A percentile compares a stretch with the other conserved stretches of the same genome.
phyloP scores from a whole-genome alignment of 257 asterid species.

The Salvia splendens region DNA sequence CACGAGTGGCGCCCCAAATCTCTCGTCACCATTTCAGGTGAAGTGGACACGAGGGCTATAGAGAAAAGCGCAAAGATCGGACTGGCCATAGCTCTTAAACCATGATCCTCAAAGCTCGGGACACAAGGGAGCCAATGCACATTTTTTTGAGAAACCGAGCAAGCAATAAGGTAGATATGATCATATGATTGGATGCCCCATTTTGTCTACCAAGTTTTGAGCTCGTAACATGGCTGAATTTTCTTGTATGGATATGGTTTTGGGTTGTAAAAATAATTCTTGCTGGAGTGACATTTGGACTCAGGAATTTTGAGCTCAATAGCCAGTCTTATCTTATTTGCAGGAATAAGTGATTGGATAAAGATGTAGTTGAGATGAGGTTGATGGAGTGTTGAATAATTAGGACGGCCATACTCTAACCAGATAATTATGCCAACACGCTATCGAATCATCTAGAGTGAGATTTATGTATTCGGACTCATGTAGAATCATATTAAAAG shows the following conservation, averaged over 20 bases:
- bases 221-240: conserved; percentile 6
- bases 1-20: conserved; percentile 93
- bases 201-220: conserved; percentile 21
- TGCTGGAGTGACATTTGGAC: conserved; percentile 14
- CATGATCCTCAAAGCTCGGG: conserved; percentile 45
- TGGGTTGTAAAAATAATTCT: conserved; percentile 36
- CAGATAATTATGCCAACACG: conserved; percentile 8
- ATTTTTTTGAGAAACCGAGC: conserved; percentile 28
- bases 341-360: background rate
- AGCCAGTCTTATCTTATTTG: background rate
- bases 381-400: background rate
- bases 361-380: conserved; percentile 2
- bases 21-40: conserved; percentile 87
- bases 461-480: background rate
- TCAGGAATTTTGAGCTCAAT: background rate
- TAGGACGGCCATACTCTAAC: background rate
- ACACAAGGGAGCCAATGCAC: background rate
- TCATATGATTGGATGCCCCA: conserved; percentile 20
- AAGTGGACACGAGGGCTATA: conserved; percentile 89
- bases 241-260: conserved; percentile 30
- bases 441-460: background rate
- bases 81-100: conserved; percentile 83
- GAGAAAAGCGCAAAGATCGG: conserved; percentile 96
- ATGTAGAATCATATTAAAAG: no score
- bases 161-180: conserved; percentile 40